phyloP scores from a whole-genome alignment of 2,329 filamentous ascomycete species.

The Periglandula ipomoeae region DNA sequence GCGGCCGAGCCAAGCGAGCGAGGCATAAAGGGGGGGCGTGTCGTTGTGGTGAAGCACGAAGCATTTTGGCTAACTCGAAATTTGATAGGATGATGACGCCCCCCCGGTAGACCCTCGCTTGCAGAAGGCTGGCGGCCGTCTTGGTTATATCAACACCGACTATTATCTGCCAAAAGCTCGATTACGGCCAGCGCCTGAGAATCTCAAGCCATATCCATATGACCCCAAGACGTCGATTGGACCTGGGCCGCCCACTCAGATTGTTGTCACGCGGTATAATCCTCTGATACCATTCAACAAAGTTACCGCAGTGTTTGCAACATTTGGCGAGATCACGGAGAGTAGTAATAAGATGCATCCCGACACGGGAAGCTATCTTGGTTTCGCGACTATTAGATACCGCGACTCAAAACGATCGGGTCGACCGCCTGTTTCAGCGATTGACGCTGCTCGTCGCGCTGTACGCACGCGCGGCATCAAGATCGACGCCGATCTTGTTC shows the following conservation, averaged over 20 bases:
- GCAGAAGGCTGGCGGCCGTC: slow-evolving; percentile 50
- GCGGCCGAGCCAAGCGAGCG: background rate
- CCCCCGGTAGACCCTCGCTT: slow-evolving; percentile 76
- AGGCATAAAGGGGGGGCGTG: slow-evolving; percentile 38
- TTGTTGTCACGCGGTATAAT: slow-evolving; percentile 95
- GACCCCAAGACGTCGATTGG: slow-evolving; percentile 78
- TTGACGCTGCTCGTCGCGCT: slow-evolving; percentile 73
- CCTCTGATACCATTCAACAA: slow-evolving; percentile 74
- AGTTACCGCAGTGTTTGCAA: slow-evolving; percentile 65
- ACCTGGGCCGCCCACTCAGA: slow-evolving; percentile 78
- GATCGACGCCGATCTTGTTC: slow-evolving; percentile 68
- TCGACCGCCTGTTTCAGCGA: slow-evolving; percentile 49
- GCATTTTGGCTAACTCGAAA: slow-evolving; percentile 46
- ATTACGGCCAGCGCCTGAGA: slow-evolving; percentile 64
- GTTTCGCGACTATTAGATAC: slow-evolving; percentile 87
- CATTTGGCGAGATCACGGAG: slow-evolving; percentile 79
- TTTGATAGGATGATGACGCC: slow-evolving; percentile 67
- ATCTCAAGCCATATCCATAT: slow-evolving; percentile 71
- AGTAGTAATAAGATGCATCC: slow-evolving; percentile 94
- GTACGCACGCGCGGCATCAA: slow-evolving; percentile 67
- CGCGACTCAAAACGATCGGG: slow-evolving; percentile 53
- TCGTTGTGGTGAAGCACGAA: slow-evolving; percentile 37
- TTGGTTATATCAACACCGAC: slow-evolving; percentile 61
- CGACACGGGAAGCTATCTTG: slow-evolving; percentile 85
- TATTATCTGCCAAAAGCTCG: slow-evolving; percentile 64